Conservation (phyloP, 2,329 filamentous ascomycete species). For the Ascochyta rabiei region DNA sequence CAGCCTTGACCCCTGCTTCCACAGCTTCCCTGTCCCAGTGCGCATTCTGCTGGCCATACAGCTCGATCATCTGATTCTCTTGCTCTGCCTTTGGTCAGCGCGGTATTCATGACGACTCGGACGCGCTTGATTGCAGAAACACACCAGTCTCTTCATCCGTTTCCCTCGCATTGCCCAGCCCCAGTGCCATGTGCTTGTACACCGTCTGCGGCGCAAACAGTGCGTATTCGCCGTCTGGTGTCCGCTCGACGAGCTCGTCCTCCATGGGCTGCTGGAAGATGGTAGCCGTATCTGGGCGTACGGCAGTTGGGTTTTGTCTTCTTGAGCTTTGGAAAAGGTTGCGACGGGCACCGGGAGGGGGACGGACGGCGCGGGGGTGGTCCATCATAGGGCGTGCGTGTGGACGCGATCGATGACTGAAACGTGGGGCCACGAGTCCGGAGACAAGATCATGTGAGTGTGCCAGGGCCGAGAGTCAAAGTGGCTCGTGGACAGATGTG, state of each 20-base stretch:
- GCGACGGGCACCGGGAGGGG: conserved; percentile 35
- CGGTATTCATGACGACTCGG: accelerated
- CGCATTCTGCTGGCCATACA: conserved; percentile 39
- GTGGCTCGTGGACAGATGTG: not conserved
- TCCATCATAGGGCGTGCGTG: conserved; percentile 9
- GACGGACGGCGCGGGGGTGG: conserved; percentile 32
- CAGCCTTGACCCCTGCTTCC: conserved; percentile 53
- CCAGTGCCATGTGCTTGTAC: conserved; percentile 33
- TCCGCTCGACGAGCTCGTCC: conserved; percentile 57
- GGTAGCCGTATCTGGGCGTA: conserved; percentile 29
- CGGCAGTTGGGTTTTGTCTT: conserved; percentile 27
- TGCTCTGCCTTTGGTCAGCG: conserved; percentile 28
- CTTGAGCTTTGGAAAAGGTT: conserved; percentile 38
- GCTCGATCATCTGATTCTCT: conserved; percentile 41
- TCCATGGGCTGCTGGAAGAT: conserved; percentile 30
- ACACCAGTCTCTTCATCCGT: conserved; percentile 42
- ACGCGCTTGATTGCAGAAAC: not conserved
- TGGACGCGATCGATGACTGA: not conserved
- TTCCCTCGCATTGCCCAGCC: conserved; percentile 21
- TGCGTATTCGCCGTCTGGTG: conserved; percentile 56
- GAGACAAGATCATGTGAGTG: too few species aligned
- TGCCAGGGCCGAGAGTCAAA: not conserved
- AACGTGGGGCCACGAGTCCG: not conserved
- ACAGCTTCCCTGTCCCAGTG: conserved; percentile 36
- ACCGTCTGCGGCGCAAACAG: conserved; percentile 39